These are phyloP conservation scores for Perilla frutescens DNA, from an alignment of 257 asterid species.

Conservation along the genomic window DNA sequence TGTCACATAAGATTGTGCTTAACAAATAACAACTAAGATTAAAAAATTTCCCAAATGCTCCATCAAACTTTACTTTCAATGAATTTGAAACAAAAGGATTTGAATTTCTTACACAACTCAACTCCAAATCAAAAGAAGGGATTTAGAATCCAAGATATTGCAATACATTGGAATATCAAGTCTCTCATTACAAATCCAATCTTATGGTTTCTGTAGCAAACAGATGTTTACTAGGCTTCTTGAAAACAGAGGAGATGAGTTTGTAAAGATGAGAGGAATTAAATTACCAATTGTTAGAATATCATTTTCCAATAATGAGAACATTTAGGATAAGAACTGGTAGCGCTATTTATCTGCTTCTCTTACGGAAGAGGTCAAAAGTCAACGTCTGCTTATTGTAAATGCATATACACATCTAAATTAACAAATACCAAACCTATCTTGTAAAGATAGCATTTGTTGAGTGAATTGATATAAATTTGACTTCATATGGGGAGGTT, in stretches of 20 bases:
- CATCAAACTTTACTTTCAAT: background rate
- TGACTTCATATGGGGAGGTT: background rate
- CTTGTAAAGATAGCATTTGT: background rate
- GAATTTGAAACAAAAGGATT: background rate
- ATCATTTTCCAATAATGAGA: conserved; percentile 2
- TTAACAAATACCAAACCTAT: background rate
- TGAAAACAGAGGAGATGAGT: background rate
- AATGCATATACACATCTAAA: conserved; percentile 1
- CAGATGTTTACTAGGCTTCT: conserved; percentile 1
- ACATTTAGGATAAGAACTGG: background rate
- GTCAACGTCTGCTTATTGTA: background rate
- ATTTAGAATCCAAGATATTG: background rate
- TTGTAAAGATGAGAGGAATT: conserved; percentile 9
- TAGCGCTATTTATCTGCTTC: conserved; percentile 1
- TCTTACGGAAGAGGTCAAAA: background rate
- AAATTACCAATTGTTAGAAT: background rate
- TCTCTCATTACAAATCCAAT: background rate
- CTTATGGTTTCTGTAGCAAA: background rate
- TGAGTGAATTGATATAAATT: background rate
- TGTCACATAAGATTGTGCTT: background rate
- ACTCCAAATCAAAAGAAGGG: background rate
- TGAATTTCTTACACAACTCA: background rate
- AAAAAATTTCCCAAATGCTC: background rate
- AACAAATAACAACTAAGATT: background rate
- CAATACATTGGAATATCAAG: background rate